phyloP scores from a whole-genome alignment of 2,329 filamentous ascomycete genomes.

The Curvularia hawaiiensis region DNA sequence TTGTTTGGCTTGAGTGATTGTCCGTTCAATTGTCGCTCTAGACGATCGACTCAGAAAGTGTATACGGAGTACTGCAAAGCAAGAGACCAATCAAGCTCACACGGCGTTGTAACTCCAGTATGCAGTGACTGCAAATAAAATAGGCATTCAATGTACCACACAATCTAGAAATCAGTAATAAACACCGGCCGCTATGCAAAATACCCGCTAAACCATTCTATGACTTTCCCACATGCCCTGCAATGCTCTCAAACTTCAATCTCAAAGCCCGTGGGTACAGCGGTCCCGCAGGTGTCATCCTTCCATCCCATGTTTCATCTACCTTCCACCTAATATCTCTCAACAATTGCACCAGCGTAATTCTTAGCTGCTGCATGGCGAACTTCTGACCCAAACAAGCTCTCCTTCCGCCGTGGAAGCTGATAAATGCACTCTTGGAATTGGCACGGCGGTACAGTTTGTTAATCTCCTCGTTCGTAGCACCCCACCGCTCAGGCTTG shows the following conservation, averaged over 20 bases:
- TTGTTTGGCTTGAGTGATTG: neutral
- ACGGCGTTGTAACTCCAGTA: neutral
- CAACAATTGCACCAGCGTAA: conserved; percentile 41
- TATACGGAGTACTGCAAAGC: neutral
- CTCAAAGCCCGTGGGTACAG: conserved; percentile 28
- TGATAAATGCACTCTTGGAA: conserved; percentile 49
- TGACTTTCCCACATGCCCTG: neutral
- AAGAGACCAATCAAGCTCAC: neutral
- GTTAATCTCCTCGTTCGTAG: conserved; percentile 43
- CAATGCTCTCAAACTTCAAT: conserved; percentile 24
- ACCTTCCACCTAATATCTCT: conserved; percentile 30
- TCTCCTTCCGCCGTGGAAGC: conserved; percentile 50
- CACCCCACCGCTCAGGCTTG: conserved; percentile 50
- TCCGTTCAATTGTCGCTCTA: neutral
- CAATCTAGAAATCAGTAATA: neutral
- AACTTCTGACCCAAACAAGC: conserved; percentile 52
- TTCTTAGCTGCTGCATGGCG: conserved; percentile 47
- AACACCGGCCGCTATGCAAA: neutral
- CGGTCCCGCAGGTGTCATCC: conserved; percentile 35
- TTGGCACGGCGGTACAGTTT: conserved; percentile 44
- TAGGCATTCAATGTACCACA: neutral
- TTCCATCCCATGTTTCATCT: conserved; percentile 34
- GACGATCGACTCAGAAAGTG: neutral
- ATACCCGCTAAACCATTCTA: neutral
- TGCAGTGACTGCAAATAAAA: neutral